Percentiles rank a stretch among this genome's conserved stretches.
These are phyloP conservation scores for Botrytis pseudocinerea DNA, from an alignment of 2,329 filamentous ascomycete genomes.

Conservation along the genomic window DNA sequence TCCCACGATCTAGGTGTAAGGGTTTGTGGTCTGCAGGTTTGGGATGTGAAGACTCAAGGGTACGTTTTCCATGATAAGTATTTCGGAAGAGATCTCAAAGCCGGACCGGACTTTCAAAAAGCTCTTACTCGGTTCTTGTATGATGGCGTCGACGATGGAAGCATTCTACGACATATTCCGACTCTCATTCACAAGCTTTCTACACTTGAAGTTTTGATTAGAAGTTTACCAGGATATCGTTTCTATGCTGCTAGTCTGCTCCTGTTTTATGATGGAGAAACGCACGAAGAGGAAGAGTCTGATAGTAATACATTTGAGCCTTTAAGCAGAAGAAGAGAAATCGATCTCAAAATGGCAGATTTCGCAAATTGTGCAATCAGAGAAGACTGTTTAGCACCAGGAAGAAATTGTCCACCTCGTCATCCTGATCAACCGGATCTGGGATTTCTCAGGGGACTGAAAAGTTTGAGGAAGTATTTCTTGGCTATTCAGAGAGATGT, in stretches of 20 bases:
- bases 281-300: constrained; percentile 52
- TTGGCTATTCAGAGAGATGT: constrained; percentile 82
- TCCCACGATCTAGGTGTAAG: constrained; percentile 89
- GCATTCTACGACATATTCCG: constrained; percentile 84
- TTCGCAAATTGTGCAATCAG: constrained; percentile 97
- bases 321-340: constrained; percentile 49
- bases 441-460: constrained; percentile 84
- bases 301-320: constrained; percentile 45
- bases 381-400: constrained; percentile 63
- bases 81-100: constrained; percentile 84
- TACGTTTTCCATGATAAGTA: constrained; percentile 99
- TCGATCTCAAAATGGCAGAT: constrained; percentile 96
- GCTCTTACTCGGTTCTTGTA: constrained; percentile 88
- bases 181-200: constrained; percentile 81
- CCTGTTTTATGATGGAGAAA: constrained; percentile 93
- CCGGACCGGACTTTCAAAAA: constrained; percentile 83
- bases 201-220: constrained; percentile 80
- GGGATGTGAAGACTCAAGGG: constrained; percentile 79
- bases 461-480: constrained; percentile 80
- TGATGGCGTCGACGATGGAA: constrained; percentile 78
- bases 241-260: constrained; percentile 95
- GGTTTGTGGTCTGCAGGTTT: constrained; percentile 94
- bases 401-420: constrained; percentile 73
- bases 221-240: constrained; percentile 77
- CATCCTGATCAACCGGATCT: constrained; percentile 80